Evolutionary conservation across 116 monocot species (phyloP).

Genomic region (Trichopus zeylanicus): DNA sequence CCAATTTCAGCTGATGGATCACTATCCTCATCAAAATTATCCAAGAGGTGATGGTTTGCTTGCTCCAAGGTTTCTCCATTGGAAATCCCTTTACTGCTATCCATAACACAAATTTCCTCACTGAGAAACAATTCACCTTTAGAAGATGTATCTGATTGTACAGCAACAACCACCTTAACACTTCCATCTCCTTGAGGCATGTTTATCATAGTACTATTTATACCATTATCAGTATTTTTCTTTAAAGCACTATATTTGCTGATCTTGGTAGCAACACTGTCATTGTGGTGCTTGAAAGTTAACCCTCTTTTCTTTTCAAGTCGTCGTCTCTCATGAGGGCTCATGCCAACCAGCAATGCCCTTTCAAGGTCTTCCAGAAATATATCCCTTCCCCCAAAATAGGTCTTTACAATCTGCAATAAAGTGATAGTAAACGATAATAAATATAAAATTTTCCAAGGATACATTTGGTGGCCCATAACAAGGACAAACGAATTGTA

Average conservation of each 20-base stretch:
- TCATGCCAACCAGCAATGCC: conserved; percentile 91
- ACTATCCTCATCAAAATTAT: conserved; percentile 13
- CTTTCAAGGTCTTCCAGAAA: conserved; percentile 57
- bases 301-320: conserved; percentile 74
- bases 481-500: too few species aligned
- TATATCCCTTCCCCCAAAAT: conserved; percentile 85
- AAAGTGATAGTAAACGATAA: conserved; percentile 4
- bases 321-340: conserved; percentile 68
- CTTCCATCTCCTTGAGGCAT: conserved; percentile 10
- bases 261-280: background rate
- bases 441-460: background rate
- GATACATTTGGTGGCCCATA: too few species aligned
- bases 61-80: conserved; percentile 7
- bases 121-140: background rate
- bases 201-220: background rate
- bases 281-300: conserved; percentile 17
- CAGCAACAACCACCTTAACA: too few species aligned
- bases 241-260: conserved; percentile 2
- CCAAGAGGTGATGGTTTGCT: conserved; percentile 4
- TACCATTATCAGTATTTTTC: background rate
- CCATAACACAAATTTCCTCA: conserved; percentile 8
- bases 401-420: conserved; percentile 61
- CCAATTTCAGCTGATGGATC: conserved; percentile 12
- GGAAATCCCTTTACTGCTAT: background rate
- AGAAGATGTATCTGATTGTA: background rate